Base-by-base conservation (phyloP, 306 rosid species). In the Fagus crenata region DNA sequence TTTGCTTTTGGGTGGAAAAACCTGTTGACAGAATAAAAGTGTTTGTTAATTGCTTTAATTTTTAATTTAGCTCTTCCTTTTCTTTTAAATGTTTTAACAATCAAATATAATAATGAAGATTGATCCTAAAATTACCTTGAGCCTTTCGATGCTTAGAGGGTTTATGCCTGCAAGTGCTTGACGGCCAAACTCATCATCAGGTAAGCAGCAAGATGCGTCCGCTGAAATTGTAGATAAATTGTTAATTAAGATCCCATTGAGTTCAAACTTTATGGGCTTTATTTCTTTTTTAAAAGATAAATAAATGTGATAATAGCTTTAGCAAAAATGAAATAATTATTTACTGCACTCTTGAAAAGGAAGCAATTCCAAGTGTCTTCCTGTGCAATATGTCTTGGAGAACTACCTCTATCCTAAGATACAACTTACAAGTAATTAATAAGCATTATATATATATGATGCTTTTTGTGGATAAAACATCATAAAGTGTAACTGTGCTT, bases 1-100 rank as follows among this genome's bases (percentile, higher is more conserved):
- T 53, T 85, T 85, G 80, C 87, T 88, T 71, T 15, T 77, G 6
- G 89, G 91, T 65, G 91, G 91, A 58, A 85, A 88, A 76, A 68
- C 84, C 86, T 85, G 31, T 60, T 49, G 11, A 60, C 5, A 51
- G 53, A 14, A 0, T 18, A 15, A 82, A 60, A 81, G 6, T 46
- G 3, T 46, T 46, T 13, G 14, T 46, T 46, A 46, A 46, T 46
- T 32, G 1, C 31, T n/a, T 6, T 6, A 18, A 7, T 55, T 18
- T 5, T 5, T 22, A 8, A 11, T 22, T 56, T 43, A 7, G 49
- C 1, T 2, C 2, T 43, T 7, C 6, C 17, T 55, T 6, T 55
- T n/a, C 7, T 6, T 1, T 56, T 7, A 22, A 22, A 22, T 22
- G 28, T 22, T 22, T 22, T 22, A 22, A 58, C 2, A 4, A 33